These are phyloP conservation scores for Backusella psychrophila DNA, from an alignment of 192 early-diverging fungal species.

Conservation along the genomic window DNA sequence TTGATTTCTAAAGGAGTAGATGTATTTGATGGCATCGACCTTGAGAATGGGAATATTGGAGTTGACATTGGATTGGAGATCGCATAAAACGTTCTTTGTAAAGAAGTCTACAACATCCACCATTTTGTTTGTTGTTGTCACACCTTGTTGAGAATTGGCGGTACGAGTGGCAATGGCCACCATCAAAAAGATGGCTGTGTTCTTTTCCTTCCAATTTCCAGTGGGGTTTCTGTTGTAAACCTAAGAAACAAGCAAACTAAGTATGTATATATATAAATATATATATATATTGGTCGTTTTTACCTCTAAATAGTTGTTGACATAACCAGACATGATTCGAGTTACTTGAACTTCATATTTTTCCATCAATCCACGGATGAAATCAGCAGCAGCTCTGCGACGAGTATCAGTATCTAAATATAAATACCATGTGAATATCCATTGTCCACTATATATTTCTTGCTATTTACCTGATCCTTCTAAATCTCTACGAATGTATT, in stretches of 20 bases:
- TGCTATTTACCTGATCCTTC: conserved; percentile 72
- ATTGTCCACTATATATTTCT: too few relatives aligned
- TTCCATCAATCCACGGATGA: conserved; percentile 90
- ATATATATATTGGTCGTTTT: background rate
- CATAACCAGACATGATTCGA: conserved; percentile 74
- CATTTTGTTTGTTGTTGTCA: conserved; percentile 78
- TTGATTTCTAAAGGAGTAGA: conserved; percentile 94
- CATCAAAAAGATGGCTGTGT: conserved; percentile 91
- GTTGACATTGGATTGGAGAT: conserved; percentile 70
- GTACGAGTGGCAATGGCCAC: conserved; percentile 85
- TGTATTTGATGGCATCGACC: conserved; percentile 92
- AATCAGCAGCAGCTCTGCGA: conserved; percentile 86
- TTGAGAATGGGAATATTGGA: conserved; percentile 82
- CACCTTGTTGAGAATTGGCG: conserved; percentile 78
- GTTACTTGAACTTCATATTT: conserved; percentile 87
- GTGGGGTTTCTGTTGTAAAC: conserved; percentile 68
- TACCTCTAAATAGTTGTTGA: conserved; percentile 62
- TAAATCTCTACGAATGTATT: conserved; percentile 89
- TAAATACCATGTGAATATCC: background rate
- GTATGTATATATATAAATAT: background rate
- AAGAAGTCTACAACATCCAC: conserved; percentile 87
- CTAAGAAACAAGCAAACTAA: conserved; percentile 19
- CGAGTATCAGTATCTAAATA: conserved; percentile 81
- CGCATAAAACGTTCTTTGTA: conserved; percentile 75
- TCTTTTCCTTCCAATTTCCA: conserved; percentile 90